Evolutionary conservation across 768 basidiomycete genomes (phyloP).

Genomic region (Auricularia sp.): DNA sequence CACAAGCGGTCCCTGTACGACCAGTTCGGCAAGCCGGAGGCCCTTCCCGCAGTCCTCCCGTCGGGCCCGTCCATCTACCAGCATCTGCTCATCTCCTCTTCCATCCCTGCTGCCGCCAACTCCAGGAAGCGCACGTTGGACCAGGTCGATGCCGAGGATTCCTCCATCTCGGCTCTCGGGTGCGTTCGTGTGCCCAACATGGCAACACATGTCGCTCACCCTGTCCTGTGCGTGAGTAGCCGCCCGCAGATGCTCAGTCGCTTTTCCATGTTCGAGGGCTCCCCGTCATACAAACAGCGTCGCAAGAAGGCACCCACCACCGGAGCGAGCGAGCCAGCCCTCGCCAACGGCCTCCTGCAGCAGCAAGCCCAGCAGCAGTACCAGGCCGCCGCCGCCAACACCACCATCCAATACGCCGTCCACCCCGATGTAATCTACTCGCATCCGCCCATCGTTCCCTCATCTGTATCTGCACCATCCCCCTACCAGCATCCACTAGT

Average conservation of each 20-base stretch:
- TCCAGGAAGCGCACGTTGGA: conserved; percentile 13
- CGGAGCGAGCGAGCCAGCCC: not conserved
- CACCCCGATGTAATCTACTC: not conserved
- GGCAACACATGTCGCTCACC: conserved; percentile 1
- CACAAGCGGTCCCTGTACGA: conserved; percentile 78
- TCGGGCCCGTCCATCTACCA: not conserved
- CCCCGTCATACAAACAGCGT: conserved; percentile 81
- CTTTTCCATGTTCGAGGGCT: conserved; percentile 74
- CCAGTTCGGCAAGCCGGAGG: conserved; percentile 53
- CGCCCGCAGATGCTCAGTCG: conserved; percentile 44
- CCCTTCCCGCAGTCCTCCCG: not conserved
- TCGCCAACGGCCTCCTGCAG: conserved; percentile 1
- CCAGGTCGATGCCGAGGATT: conserved; percentile 18
- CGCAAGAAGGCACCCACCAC: conserved; percentile 58
- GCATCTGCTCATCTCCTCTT: not conserved
- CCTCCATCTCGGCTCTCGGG: conserved; percentile 6
- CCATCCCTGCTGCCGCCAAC: not conserved
- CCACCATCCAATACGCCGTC: not conserved
- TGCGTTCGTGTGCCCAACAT: not conserved
- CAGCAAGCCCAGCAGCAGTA: conserved; percentile 7
- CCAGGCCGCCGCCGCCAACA: conserved; percentile 5
- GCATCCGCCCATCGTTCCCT: not conserved
- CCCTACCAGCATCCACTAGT: not conserved
- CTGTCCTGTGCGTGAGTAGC: not conserved
- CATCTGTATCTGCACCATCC: not conserved